Base-by-base conservation (phyloP, 768 basidiomycete genomes). In the Sutorius australiensis region DNA sequence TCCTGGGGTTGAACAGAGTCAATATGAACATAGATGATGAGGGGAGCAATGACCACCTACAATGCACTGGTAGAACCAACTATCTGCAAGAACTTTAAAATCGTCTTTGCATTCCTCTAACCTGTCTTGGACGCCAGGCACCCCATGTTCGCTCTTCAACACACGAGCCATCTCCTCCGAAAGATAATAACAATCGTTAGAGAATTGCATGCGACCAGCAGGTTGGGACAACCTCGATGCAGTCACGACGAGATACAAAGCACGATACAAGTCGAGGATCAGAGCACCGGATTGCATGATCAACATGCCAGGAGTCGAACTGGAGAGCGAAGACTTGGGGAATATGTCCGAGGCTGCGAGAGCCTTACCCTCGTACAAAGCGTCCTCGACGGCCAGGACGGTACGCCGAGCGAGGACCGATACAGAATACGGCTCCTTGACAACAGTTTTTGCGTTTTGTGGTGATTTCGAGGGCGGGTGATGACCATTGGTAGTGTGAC, bases 161-260 rank as follows among this genome's bases (percentile, higher is more conserved):
- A 70, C 14, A 12, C 62, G 61, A 17, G 17, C 28, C 0, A 86
- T 65, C 59, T 86, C 79, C 19, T 71, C 68, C 30, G 75, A 76
- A 27, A 95, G 76, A 65, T 86, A 90, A 19, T 79, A 61, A 58
- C 85, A 91, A 56, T 95, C 87, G 65, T 97, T 97, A 16, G 89
- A 84, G 65, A 87, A 87, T 45, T 82, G 80, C 79, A 95, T 84
- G 1, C 79, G 74, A 27, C 75, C 69, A 17, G 80, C 81, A 10
- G 84, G 72, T 0, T 77, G 72, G 34, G 75, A 67, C 30, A 89
- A 67, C 41, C 75, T 72, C 34, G 73, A 60, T 0, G 73, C 67
- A 54, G 82, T 82, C 32, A 76, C 76, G 34, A 88, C 76, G 12
- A 91, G 91, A 64, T 89, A 83, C 24, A 97, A 66, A 1, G 90